Conservation (phyloP, 2,329 filamentous ascomycete species). For the Metarhizium sp. region DNA sequence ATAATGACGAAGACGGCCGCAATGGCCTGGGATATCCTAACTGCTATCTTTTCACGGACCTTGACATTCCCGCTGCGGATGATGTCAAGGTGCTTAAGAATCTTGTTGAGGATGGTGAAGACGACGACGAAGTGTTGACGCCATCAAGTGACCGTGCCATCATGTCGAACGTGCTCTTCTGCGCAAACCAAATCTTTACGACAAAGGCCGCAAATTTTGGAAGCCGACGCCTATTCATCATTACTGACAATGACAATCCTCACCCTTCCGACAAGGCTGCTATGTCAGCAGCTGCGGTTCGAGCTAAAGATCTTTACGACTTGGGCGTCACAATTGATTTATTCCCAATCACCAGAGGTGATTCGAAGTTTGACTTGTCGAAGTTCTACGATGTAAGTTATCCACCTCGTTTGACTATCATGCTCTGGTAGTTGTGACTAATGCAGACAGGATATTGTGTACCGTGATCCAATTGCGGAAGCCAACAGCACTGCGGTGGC, state of each 20-base stretch:
- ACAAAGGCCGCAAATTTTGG: conserved; percentile 92
- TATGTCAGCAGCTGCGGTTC: conserved; percentile 68
- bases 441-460: conserved; percentile 68
- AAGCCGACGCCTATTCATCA: conserved; percentile 85
- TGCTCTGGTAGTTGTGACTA: conserved; percentile 1
- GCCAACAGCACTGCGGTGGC: conserved; percentile 46
- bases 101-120: conserved; percentile 70
- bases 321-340: conserved; percentile 85
- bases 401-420: neutral
- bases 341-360: conserved; percentile 71
- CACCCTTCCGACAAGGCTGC: conserved; percentile 63
- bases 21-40: conserved; percentile 66
- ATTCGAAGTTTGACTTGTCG: conserved; percentile 65
- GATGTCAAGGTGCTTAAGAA: conserved; percentile 74
- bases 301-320: conserved; percentile 92
- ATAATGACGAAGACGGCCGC: conserved; percentile 53
- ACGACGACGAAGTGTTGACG: conserved; percentile 57
- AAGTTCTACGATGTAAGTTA: conserved; percentile 80
- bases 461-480: conserved; percentile 65
- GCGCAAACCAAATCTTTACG: conserved; percentile 92
- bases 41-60: conserved; percentile 83
- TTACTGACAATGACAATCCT: conserved; percentile 89
- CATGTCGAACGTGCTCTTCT: conserved; percentile 88
- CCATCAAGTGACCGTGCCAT: conserved; percentile 61
- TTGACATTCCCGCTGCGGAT: conserved; percentile 76